These are phyloP conservation scores for Stentor roeselii DNA, from an alignment of 73 alveolate genomes.

Conservation along the genomic window DNA sequence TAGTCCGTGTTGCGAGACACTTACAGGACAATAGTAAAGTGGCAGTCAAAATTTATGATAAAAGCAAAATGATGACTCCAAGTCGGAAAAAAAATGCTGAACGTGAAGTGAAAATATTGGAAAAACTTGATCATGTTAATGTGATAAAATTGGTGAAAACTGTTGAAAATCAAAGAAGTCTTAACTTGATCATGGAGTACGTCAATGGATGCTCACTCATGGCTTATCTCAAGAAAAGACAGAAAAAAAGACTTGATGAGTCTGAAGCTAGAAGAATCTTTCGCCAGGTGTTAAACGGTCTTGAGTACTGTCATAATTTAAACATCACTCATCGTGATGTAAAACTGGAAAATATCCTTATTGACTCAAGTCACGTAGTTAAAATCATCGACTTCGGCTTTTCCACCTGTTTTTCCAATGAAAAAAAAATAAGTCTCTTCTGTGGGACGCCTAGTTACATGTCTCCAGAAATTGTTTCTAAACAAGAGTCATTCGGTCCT, in stretches of 20 bases:
- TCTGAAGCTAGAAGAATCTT: slow-evolving; percentile 65
- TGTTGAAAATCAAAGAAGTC: slow-evolving; percentile 72
- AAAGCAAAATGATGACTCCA: slow-evolving; percentile 69
- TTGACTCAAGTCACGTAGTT: slow-evolving; percentile 48
- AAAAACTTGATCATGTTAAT: slow-evolving; percentile 78
- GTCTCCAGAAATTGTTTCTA: slow-evolving; percentile 82
- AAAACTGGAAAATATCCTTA: slow-evolving; percentile 73
- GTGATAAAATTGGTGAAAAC: slow-evolving; percentile 87
- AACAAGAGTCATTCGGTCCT: slow-evolving; percentile 66
- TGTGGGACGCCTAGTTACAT: slow-evolving; percentile 89
- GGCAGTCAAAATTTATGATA: slow-evolving; percentile 88
- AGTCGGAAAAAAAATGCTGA: slow-evolving; percentile 64
- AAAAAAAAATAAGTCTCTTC: slow-evolving; percentile 41
- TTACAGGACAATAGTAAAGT: slow-evolving; percentile 55
- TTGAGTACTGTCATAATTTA: slow-evolving; percentile 55
- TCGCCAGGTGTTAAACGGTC: slow-evolving; percentile 54
- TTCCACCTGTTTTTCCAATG: slow-evolving; percentile 36
- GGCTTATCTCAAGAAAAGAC: slow-evolving; percentile 42
- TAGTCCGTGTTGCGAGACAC: slow-evolving; percentile 37
- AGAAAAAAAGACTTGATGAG: slow-evolving; percentile 53
- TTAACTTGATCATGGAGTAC: slow-evolving; percentile 63
- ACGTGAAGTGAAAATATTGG: slow-evolving; percentile 77
- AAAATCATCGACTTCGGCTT: slow-evolving; percentile 86
- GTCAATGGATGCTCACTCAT: slow-evolving; percentile 52
- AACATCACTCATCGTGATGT: slow-evolving; percentile 71